Base-by-base conservation (phyloP, 805 yeast species). In the Candida odintsovae region DNA sequence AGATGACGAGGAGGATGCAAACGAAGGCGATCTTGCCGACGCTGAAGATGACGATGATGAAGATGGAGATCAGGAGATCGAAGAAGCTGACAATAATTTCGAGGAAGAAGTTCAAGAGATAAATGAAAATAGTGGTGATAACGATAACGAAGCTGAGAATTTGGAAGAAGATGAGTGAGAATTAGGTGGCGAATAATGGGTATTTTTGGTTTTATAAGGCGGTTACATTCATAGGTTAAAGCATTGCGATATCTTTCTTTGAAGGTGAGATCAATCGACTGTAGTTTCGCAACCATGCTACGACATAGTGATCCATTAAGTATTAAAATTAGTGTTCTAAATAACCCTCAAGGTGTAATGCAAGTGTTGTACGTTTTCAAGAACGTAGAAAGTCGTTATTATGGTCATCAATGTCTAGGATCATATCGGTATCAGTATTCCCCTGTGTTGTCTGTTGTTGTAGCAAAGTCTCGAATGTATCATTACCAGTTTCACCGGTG, bases 41-140 rank as follows among this genome's bases (percentile, higher is more conserved):
- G 26, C 13, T 9, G 21, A 37, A 22, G 33, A 46, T 26, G 21
- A 31, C 23, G 28, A 37, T 22, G 44, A 47, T 12, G 29, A 33
- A 10, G 38, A 20, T 33, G 41, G 21, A 20, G 40, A 36, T 31
- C 40, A 46, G 22, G 49, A 46, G 26, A 25, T 25, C 13, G 28
- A 6, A 25, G 28, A 13, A 13, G n/a, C 31, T 28, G 31, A 4
- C n/a, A 28, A 28, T 28, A 4, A 3, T 3, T 4, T 13, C 38
- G 18, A 21, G 29, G 20, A 28, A 23, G 36, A 35, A 16, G 8
- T 11, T 36, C 8, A 40, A 28, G 46, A 21, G 44, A 46, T n/a
- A 38, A 31, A 42, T 2, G 43, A 18, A 6, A 40, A 20, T 11
- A 21, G 20, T 20, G 40, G 39, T 16, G 35, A 40, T 11, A 23